phyloP scores from a whole-genome alignment of 2,329 filamentous ascomycete species.

The Ophiocordyceps camponoti-leonardi region DNA sequence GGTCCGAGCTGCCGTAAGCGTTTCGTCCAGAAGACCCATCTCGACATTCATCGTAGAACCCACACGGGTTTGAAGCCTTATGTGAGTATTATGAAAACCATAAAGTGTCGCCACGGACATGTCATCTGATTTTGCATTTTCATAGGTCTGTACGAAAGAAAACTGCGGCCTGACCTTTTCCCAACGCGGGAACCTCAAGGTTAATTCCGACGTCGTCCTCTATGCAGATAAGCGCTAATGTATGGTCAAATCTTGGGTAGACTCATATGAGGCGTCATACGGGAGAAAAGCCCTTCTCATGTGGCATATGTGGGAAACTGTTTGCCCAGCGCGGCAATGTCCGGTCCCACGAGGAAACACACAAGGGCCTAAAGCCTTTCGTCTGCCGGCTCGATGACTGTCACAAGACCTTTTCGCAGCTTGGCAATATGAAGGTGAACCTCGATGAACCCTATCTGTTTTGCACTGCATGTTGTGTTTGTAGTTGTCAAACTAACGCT shows the following conservation, averaged over 20 bases:
- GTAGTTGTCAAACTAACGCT: too few relatives aligned
- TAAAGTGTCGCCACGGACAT: conserved; percentile 7
- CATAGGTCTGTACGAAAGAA: conserved; percentile 51
- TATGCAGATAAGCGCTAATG: not conserved
- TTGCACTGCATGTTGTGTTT: too few relatives aligned
- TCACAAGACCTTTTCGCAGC: conserved; percentile 73
- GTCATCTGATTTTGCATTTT: too few relatives aligned
- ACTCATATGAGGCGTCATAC: conserved; percentile 81
- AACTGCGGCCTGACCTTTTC: conserved; percentile 69
- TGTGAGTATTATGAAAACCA: conserved; percentile 34
- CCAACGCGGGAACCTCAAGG: conserved; percentile 80
- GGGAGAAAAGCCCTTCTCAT: conserved; percentile 70
- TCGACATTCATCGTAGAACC: conserved; percentile 74
- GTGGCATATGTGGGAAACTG: conserved; percentile 60
- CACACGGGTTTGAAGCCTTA: conserved; percentile 88
- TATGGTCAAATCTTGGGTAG: conserved; percentile 17
- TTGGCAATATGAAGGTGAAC: conserved; percentile 75
- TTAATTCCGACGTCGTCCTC: conserved; percentile 15
- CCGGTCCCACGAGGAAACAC: conserved; percentile 66
- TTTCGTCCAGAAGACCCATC: conserved; percentile 83
- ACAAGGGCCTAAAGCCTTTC: conserved; percentile 62
- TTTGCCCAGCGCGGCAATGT: conserved; percentile 82
- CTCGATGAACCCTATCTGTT: conserved; percentile 4
- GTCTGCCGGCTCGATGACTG: conserved; percentile 70
- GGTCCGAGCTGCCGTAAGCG: conserved; percentile 60